These are phyloP conservation scores for Aspergillus eucalypticola DNA, from an alignment of 2,329 filamentous ascomycete genomes.

Conservation along the genomic window DNA sequence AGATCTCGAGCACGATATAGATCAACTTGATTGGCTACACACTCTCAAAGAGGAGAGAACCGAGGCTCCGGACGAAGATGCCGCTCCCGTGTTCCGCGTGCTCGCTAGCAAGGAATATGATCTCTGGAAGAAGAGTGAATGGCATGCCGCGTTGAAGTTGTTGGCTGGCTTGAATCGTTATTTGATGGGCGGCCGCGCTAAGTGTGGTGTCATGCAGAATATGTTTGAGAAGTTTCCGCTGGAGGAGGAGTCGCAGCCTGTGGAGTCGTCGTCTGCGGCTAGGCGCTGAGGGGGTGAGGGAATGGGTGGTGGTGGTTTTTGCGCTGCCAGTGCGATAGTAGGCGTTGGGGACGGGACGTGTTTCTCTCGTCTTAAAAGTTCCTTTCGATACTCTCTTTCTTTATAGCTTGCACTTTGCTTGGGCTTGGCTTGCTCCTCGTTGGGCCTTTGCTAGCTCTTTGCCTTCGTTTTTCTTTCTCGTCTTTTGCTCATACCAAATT, in stretches of 20 bases:
- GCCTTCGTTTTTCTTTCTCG: no score
- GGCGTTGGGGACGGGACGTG: no score
- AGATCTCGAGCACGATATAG: conserved; percentile 21
- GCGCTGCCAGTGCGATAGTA: no score
- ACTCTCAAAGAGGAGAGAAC: no score
- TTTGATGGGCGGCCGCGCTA: conserved; percentile 29
- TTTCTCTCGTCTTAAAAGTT: no score
- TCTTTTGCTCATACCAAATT: not conserved
- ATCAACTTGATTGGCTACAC: conserved; percentile 18
- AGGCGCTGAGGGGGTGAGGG: no score
- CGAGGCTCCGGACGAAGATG: conserved; percentile 16
- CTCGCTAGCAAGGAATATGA: conserved; percentile 31
- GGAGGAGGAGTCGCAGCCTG: conserved; percentile 1
- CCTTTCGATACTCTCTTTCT: no score
- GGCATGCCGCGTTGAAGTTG: conserved; percentile 18
- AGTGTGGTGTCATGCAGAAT: conserved; percentile 26
- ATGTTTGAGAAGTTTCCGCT: conserved; percentile 22
- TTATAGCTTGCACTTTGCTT: no score
- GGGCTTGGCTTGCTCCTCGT: no score
- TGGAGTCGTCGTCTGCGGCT: no score
- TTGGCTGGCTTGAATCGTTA: conserved; percentile 28
- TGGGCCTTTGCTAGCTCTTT: no score
- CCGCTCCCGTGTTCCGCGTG: conserved; percentile 23
- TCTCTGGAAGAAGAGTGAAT: conserved; percentile 27
- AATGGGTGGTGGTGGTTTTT: no score